Base-by-base conservation (phyloP, 495 filamentous ascomycete species). In the Talaromyces stipitatus region DNA sequence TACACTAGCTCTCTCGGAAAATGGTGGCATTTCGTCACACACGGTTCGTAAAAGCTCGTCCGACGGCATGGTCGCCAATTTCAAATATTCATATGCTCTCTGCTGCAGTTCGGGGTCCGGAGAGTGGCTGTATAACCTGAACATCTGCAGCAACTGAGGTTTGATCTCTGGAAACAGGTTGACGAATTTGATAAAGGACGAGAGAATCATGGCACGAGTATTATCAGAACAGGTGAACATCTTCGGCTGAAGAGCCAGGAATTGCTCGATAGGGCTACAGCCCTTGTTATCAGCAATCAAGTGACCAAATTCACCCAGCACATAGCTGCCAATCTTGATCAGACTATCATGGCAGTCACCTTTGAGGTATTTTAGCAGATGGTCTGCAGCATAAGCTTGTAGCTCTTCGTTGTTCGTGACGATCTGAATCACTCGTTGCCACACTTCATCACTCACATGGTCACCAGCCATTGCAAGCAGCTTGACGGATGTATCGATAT, bases 161-260 rank as follows among this genome's bases (percentile, higher is more conserved):
- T 97, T 99, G 73, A 99, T 97, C 66, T 99, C 95, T 10, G 95
- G 95, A 69, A 99, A 99, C 43, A 99, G 75, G 69, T 97, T 97
- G 69, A 99, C 89, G 58, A 94, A 99, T 72, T 99, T 99, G 77
- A 99, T 79, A 65, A 96, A 97, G 4, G 84, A 90, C 0, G 92
- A 96, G 43, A 99, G 77, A 18, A 99, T 88, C 77, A 97, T 97
- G 14, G 91, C 94, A 60, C 90, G 79, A 2, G 95, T 95, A 59
- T 86, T 88, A 14, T 91, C 88, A 2, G 92, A 94, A 67, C 89
- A 94, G 5, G 87, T 86, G 58, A 89, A 83, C 64, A 99, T 86
- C 72, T 97, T 99, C 28, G 82, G 80, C 58, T 96, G 90, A 29
- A 99, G 78, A 11, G 95, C 94, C 69, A 97, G 72, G 70, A 96